Base-by-base conservation (phyloP, 768 basidiomycete species). In the Pleurotus citrinopileatus region DNA sequence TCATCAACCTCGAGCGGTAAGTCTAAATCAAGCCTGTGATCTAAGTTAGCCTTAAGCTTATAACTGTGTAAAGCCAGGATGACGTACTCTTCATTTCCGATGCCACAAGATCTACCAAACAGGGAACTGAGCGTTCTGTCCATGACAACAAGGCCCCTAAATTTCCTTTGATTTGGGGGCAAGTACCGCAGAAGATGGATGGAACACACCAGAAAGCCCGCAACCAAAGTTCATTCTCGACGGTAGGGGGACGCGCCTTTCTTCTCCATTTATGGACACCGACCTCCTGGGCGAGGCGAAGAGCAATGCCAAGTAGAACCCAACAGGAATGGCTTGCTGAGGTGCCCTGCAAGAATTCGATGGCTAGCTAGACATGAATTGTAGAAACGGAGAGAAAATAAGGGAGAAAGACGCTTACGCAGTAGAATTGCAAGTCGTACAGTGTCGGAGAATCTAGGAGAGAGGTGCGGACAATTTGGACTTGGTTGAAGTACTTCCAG, bases 151-250 rank as follows among this genome's bases (percentile, higher is more conserved):
- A 83, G 69, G 0, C 77, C 73, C 82, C 83, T 83, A 46, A 6
- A 28, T 10, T 32, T 10, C 20, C 25, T 13, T 12, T 34, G 2
- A 32, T 32, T 20, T 1, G 20, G 40, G 32, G 32, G 37, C 47
- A 27, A 12, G 29, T n/a, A 44, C 17, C 3, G 2, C n/a, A 9
- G 45, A 40, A 7, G 38, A 40, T 7, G 38, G 2, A 1, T 7
- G 7, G 7, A 19, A 42, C 67, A 7, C 61, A 80, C 82, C 83
- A 86, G 60, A 85, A 85, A 5, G 78, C 81, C 19, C 85, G 79
- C 63, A 87, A 88, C 82, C 87, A 89, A 20, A 87, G 72, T 64
- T 93, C 89, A 52, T 85, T 78, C 58, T 91, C 86, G 4, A 73
- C 67, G 10, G 70, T 76, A 9, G 73, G 75, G 5, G 63, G 62